Conservation (phyloP, 495 filamentous ascomycete species). For the Hyaloscypha finlandica region DNA sequence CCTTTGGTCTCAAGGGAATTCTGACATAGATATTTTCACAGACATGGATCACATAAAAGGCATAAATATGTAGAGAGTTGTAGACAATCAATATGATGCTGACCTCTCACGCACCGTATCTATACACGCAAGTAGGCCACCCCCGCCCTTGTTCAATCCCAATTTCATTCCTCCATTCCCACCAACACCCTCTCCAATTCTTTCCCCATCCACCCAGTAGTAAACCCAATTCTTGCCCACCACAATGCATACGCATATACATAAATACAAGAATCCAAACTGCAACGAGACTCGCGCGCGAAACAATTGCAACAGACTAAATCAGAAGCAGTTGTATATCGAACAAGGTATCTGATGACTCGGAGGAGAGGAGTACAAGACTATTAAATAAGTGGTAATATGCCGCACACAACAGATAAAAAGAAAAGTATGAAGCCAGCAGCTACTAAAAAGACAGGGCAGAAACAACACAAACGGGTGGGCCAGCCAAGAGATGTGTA, state of each 20-base stretch:
- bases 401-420: slow-evolving; percentile 12
- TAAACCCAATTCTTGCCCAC: slow-evolving; percentile 10
- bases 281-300: slow-evolving; percentile 11
- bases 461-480: slow-evolving; percentile 35
- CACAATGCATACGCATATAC: slow-evolving; percentile 22
- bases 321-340: slow-evolving; percentile 33
- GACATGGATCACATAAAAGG: background rate
- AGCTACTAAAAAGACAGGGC: slow-evolving; percentile 34
- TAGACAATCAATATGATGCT: slow-evolving; percentile 17
- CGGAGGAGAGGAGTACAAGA: slow-evolving; percentile 25
- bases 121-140: slow-evolving; percentile 11
- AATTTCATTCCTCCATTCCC: background rate
- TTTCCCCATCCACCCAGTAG: slow-evolving; percentile 2
- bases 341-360: slow-evolving; percentile 40
- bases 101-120: slow-evolving; percentile 4
- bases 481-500: slow-evolving; percentile 36
- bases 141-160: background rate
- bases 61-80: background rate
- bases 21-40: background rate
- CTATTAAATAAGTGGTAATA: slow-evolving; percentile 28
- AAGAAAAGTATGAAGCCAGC: slow-evolving; percentile 2
- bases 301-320: slow-evolving; percentile 7
- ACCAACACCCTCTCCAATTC: background rate
- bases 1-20: too few species aligned
- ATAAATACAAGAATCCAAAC: slow-evolving; percentile 22